Percentiles rank a stretch among this genome's conserved stretches.
These are phyloP conservation scores for Erythrophleum ivorense DNA, from an alignment of 331 rosid genomes.

Conservation along the genomic window DNA sequence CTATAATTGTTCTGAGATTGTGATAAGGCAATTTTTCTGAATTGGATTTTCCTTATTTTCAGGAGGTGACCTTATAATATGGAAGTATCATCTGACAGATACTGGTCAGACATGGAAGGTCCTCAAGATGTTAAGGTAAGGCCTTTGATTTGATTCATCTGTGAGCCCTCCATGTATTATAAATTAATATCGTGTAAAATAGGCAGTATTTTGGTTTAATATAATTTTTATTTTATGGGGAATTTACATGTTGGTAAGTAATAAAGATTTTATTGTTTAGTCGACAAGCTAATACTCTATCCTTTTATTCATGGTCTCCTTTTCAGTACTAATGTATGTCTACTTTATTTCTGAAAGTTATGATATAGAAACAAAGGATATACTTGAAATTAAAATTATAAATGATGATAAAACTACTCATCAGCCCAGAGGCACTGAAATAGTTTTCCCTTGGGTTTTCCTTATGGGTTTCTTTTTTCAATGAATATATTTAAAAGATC, in stretches of 20 bases:
- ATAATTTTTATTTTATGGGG: background rate
- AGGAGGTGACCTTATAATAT: constrained; percentile 84
- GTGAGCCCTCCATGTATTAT: background rate
- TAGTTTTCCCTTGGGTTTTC: background rate
- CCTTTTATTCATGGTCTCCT: background rate
- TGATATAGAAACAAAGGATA: background rate
- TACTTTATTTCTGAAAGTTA: constrained; percentile 17
- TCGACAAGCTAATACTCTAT: background rate
- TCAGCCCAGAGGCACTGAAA: background rate
- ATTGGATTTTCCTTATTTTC: constrained; percentile 26
- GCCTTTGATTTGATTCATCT: constrained; percentile 30
- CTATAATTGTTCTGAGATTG: background rate
- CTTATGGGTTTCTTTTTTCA: background rate
- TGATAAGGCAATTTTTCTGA: constrained; percentile 5
- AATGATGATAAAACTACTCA: constrained; percentile 12
- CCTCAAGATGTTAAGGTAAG: constrained; percentile 73
- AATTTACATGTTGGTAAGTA: background rate
- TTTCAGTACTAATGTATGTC: background rate
- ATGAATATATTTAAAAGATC: background rate
- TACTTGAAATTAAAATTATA: constrained; percentile 12
- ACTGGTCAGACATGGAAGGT: constrained; percentile 83
- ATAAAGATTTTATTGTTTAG: background rate
- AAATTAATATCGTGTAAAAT: background rate
- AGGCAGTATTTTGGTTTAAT: constrained; percentile 8
- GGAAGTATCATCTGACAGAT: constrained; percentile 74